Evolutionary conservation across 176 grass and related monocot species (phyloP), one percentile per base, ranked within the genome.

Genomic region (Juncus inflexus): DNA sequence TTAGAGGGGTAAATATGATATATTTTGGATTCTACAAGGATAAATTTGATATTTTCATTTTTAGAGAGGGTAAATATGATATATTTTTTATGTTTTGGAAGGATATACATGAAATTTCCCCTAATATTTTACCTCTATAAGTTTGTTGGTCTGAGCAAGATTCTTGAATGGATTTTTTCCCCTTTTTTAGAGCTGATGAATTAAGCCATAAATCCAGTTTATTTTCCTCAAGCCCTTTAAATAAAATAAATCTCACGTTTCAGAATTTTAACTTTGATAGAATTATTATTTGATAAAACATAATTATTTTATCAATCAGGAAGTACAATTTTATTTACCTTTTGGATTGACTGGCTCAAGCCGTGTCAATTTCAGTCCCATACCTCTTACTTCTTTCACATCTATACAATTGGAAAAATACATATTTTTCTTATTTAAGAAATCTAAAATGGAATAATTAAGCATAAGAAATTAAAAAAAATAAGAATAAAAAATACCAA

Each of bases 371-470:
- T 87, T 77, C 69, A 96, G 77, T 11, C 91, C 91, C 77, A 96
- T 74, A 69, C 91, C 91, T 47, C 91, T 76, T 76, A 96, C 84
- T 91, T 96, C 87, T 80, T 89, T 96, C 59, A 88, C 84, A 83
- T 91, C 91, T 96, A 64, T 13, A 70, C 69, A 64, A 8, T 66
- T 12, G 39, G 4, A 47, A 6, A 47, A 70, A 69, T 56, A 39
- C 15, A n/a, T 63, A 40, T 62, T 62, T 40, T 35, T 13, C 14
- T 62, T 39, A 63, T 52, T 6, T 35, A 74, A 15, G 10, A 62
- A 73, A 74, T 51, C 52, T 57, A 42, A 8, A 60, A 58, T 58
- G 12, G 39, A 64, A 36, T 66, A 45, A 60, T 45, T 10, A 40
- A 66, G 40, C 41, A 58, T 3, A 59, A 47, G 8, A 77, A 55